phyloP scores from a whole-genome alignment of 345 rosid genomes.

The Geranium brycei region DNA sequence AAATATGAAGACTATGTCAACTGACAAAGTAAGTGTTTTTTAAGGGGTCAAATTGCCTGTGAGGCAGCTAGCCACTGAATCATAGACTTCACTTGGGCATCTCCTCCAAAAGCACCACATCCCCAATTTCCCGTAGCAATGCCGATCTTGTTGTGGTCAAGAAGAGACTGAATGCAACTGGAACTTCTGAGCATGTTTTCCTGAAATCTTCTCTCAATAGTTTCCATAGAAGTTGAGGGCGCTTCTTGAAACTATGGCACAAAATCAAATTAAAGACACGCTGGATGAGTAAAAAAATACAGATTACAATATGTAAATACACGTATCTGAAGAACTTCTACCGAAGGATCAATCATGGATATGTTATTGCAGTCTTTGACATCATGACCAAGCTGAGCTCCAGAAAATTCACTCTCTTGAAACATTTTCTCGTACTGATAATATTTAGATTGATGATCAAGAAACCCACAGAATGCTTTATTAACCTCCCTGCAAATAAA shows the following conservation, averaged over 20 bases:
- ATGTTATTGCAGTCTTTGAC: constrained; percentile 10
- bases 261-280: not conserved
- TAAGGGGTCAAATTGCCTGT: constrained; percentile 35
- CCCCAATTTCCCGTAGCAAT: constrained; percentile 96
- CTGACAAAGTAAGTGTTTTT: not conserved
- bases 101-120: constrained; percentile 96
- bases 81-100: constrained; percentile 68
- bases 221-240: constrained; percentile 23
- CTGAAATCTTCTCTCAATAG: constrained; percentile 14
- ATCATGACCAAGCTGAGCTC: constrained; percentile 17
- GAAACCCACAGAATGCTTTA: constrained; percentile 88
- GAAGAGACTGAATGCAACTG: constrained; percentile 15
- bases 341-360: constrained; percentile 15
- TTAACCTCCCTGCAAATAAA: constrained; percentile 59
- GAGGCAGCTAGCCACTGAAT: constrained; percentile 98
- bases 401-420: constrained; percentile 8
- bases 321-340: constrained; percentile 4
- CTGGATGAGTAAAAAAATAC: not conserved
- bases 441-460: constrained; percentile 28
- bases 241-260: constrained; percentile 25
- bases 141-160: constrained; percentile 35
- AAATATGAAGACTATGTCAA: not conserved
- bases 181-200: not conserved
- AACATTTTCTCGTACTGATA: constrained; percentile 21
- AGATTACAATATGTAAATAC: not conserved